Percentiles rank a stretch among this genome's conserved stretches.
Evolutionary conservation across 805 yeast genomes (phyloP).

Genomic region (Tetrapisispora pingtungensis): DNA sequence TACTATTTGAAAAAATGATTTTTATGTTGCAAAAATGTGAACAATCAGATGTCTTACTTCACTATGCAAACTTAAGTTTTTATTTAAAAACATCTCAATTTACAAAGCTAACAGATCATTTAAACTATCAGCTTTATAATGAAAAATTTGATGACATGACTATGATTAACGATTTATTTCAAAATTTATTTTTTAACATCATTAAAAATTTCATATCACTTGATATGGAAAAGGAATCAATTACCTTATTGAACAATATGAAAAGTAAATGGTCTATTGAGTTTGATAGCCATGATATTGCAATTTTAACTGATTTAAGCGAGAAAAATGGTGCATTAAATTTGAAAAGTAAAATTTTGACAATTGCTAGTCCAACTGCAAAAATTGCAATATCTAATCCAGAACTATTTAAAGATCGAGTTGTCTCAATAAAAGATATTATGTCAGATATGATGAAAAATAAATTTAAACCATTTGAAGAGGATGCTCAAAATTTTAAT

Average conservation of each 20-base stretch:
- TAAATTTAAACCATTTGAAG: neutral
- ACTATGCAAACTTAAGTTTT: constrained; percentile 12
- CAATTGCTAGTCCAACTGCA: neutral
- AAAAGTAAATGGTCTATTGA: neutral
- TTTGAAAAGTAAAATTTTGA: neutral
- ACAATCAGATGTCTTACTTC: neutral
- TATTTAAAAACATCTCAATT: constrained; percentile 17
- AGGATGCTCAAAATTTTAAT: neutral
- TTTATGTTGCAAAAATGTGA: constrained; percentile 2
- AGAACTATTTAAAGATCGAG: neutral
- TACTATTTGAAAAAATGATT: constrained; percentile 5
- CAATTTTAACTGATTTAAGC: constrained; percentile 7
- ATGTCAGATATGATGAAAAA: neutral
- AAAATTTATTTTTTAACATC: neutral
- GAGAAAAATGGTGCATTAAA: constrained; percentile 9
- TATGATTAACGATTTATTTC: neutral
- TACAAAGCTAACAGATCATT: constrained; percentile 8
- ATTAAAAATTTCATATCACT: neutral
- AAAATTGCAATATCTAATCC: neutral
- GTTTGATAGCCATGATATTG: constrained; percentile 10
- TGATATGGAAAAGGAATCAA: neutral
- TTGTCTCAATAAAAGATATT: neutral
- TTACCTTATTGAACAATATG: neutral
- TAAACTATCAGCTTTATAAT: neutral
- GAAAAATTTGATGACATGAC: neutral